Evolutionary conservation across 148 eudicot species (phyloP).

Genomic region (Cornus florida): DNA sequence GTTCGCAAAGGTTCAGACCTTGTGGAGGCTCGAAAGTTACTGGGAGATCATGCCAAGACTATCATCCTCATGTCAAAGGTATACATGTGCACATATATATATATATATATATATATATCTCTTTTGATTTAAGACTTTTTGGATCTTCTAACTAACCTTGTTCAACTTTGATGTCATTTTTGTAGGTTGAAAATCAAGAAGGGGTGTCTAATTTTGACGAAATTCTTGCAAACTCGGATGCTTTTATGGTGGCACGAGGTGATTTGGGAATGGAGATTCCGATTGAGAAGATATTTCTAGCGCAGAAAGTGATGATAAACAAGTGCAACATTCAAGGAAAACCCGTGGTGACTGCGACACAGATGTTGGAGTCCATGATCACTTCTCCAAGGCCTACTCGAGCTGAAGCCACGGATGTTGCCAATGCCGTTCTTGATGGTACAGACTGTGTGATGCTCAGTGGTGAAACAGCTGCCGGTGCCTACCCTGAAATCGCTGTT

Average conservation of each 20-base stretch:
- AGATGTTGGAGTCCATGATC: conserved; percentile 26
- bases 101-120: too few species aligned
- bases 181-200: conserved; percentile 28
- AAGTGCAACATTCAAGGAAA: conserved; percentile 25
- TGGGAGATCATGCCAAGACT: conserved; percentile 23
- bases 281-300: conserved; percentile 24
- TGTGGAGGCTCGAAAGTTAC: conserved; percentile 19
- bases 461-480: conserved; percentile 29
- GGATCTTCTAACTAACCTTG: neutral
- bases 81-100: too few species aligned
- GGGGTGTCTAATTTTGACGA: conserved; percentile 23
- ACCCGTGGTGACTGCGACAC: conserved; percentile 25
- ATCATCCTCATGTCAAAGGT: conserved; percentile 28
- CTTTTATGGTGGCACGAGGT: conserved; percentile 27
- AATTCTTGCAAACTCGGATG: conserved; percentile 21
- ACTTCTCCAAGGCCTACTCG: conserved; percentile 22
- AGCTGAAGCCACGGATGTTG: conserved; percentile 25
- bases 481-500: conserved; percentile 20
- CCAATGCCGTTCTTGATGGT: conserved; percentile 27
- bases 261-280: conserved; percentile 27
- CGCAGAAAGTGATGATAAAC: conserved; percentile 21
- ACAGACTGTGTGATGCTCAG: conserved; percentile 27
- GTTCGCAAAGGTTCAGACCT: conserved; percentile 31
- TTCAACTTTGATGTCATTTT: neutral
- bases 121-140: neutral